Evolutionary conservation across 169 alveolate genomes (phyloP).

Genomic region (Plasmodium gonderi): DNA sequence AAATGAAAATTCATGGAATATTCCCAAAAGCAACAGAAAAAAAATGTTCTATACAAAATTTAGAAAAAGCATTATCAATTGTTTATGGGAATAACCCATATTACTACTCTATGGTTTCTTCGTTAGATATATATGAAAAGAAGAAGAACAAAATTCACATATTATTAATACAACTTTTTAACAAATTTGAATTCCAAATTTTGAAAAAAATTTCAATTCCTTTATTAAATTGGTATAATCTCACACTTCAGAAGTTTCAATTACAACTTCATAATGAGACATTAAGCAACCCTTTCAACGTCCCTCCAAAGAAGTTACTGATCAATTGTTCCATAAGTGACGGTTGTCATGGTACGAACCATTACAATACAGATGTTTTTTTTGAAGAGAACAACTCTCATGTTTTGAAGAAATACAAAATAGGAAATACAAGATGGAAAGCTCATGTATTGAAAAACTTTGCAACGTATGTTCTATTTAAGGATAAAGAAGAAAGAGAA

Average conservation of each 20-base stretch:
- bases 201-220: slow-evolving; percentile 48
- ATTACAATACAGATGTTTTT: background rate
- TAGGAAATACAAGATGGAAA: background rate
- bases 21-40: slow-evolving; percentile 50
- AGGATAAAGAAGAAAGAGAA: slow-evolving; percentile 18
- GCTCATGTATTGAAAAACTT: slow-evolving; percentile 6
- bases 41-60: slow-evolving; percentile 66
- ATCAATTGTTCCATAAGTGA: background rate
- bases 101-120: slow-evolving; percentile 53
- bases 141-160: slow-evolving; percentile 40
- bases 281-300: slow-evolving; percentile 36
- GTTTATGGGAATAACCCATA: slow-evolving; percentile 54
- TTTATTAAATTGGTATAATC: slow-evolving; percentile 47
- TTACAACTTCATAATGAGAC: slow-evolving; percentile 20
- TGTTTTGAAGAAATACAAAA: background rate
- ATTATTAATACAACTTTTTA: slow-evolving; percentile 49
- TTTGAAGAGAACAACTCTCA: background rate
- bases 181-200: slow-evolving; percentile 34
- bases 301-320: background rate
- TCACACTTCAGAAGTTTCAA: slow-evolving; percentile 18
- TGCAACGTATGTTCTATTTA: slow-evolving; percentile 36
- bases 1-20: slow-evolving; percentile 20
- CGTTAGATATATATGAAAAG: slow-evolving; percentile 56
- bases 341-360: background rate
- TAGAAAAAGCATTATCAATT: slow-evolving; percentile 56